Base-by-base conservation (phyloP, 805 yeast genomes). In the Ogataea glucozyma region DNA sequence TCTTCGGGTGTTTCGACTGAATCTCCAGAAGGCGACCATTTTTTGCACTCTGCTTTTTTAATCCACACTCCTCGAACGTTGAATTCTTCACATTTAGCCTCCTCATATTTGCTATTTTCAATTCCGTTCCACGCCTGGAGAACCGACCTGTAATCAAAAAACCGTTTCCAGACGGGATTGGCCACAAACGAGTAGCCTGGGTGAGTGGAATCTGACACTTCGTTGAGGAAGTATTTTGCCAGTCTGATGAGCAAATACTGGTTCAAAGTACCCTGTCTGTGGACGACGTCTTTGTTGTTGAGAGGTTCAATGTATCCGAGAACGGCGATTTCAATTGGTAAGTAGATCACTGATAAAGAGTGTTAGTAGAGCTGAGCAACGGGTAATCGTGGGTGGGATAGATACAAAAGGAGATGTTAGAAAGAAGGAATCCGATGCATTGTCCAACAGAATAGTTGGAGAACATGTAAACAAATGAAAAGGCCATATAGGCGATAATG, bases 81-180 rank as follows among this genome's bases (percentile, higher is more conserved):
- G 4, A 12, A 8, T 9, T 31, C 41, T 4, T 41, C 47, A 7
- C 40, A 31, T 14, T 27, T 39, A 2, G 44, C 21, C 10, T 58
- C 59, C 18, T 51, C 48, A 44, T 58, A 61, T 2, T 44, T 33
- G 21, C 61, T 52, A 38, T 65, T 62, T 16, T 69, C 73, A 23
- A 66, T 46, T 1, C 69, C 69, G 38, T 60, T 61, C 46, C 60
- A 59, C 0, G 61, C 60, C 43, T 67, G 70, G 8, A 61, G 35
- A n/a, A 61, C 43, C 2, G 57, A 48, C 30, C 73, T 47, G n/a
- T 51, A 49, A 26, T 55, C 57, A 31, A 61, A 61, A 22, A 67
- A 54, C 3, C 58, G 33, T 38, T 57, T 58, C 65, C 67, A 66
- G 1, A 64, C 61, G 4, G 47, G 31, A 36, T 60, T 55, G 11